phyloP scores from a whole-genome alignment of 805 yeast species.

The Yarrowia sp. region DNA sequence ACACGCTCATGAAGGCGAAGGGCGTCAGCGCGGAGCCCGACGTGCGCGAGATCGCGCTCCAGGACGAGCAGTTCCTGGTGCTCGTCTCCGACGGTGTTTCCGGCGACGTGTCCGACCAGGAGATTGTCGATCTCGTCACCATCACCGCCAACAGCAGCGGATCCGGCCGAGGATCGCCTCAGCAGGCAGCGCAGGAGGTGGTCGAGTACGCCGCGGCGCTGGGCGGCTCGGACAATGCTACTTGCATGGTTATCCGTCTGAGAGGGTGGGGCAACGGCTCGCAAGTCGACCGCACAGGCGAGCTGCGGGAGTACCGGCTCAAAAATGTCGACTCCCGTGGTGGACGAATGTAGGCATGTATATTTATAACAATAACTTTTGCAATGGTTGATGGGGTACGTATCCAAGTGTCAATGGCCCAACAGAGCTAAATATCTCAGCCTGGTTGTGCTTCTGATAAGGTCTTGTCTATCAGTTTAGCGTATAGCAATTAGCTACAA shows the following conservation, averaged over 20 bases:
- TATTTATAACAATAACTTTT: slow-evolving; percentile 14
- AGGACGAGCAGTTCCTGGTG: slow-evolving; percentile 83
- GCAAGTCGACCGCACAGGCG: slow-evolving; percentile 75
- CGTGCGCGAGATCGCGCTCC: slow-evolving; percentile 63
- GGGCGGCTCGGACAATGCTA: slow-evolving; percentile 95
- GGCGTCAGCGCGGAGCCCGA: slow-evolving; percentile 96
- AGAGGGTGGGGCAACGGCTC: slow-evolving; percentile 93
- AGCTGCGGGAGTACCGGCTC: slow-evolving; percentile 68
- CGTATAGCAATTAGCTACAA: no score
- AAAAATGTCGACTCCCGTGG: slow-evolving; percentile 41
- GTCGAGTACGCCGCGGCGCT: slow-evolving; percentile 78
- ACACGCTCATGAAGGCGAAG: slow-evolving; percentile 68
- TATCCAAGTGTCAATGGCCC: no score
- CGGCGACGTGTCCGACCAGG: slow-evolving; percentile 79
- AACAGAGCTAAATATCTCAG: no score
- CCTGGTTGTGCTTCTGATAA: no score
- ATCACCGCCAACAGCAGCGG: slow-evolving; percentile 56
- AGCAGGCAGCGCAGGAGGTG: slow-evolving; percentile 79
- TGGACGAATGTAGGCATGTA: slow-evolving; percentile 18
- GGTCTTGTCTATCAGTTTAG: no score
- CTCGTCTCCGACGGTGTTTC: slow-evolving; percentile 87
- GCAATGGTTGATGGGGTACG: no score
- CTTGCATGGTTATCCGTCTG: slow-evolving; percentile 75
- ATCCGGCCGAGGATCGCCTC: slow-evolving; percentile 73
- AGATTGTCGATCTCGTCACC: slow-evolving; percentile 80